These are phyloP conservation scores for Neonectria hederae DNA, from an alignment of 2,329 filamentous ascomycete species.

Conservation along the genomic window DNA sequence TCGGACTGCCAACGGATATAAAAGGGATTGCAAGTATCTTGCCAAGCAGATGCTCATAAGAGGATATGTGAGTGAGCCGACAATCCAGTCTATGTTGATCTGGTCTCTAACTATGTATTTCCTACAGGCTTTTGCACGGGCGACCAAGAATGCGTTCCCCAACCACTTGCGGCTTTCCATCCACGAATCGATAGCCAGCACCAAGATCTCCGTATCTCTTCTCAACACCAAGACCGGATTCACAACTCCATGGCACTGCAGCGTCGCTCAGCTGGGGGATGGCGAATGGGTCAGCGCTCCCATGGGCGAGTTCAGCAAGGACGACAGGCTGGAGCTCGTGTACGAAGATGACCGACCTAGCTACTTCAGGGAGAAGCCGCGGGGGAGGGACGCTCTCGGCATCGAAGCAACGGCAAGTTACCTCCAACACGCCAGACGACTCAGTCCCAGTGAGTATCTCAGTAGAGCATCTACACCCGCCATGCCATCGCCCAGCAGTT, in stretches of 20 bases:
- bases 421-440: background rate
- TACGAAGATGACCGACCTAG: conserved; percentile 36
- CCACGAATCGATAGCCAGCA: conserved; percentile 39
- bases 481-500: background rate
- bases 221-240: conserved; percentile 44
- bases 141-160: conserved; percentile 40
- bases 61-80: conserved; percentile 38
- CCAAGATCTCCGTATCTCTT: conserved; percentile 43
- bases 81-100: background rate
- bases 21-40: conserved; percentile 39
- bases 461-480: conserved; percentile 10
- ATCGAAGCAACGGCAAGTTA: conserved; percentile 6
- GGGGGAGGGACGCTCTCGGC: background rate
- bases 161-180: conserved; percentile 44
- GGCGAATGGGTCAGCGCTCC: conserved; percentile 40
- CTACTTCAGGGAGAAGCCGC: conserved; percentile 30
- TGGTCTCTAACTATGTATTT: background rate
- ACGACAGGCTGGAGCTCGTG: conserved; percentile 37
- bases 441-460: conserved; percentile 8
- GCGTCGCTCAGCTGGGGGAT: conserved; percentile 28
- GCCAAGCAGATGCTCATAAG: conserved; percentile 46
- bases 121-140: conserved; percentile 42
- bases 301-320: conserved; percentile 41
- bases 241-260: conserved; percentile 48
- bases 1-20: conserved; percentile 36